These are phyloP conservation scores for Setomelanomma holmii DNA, from an alignment of 2,329 filamentous ascomycete species.

Conservation along the genomic window DNA sequence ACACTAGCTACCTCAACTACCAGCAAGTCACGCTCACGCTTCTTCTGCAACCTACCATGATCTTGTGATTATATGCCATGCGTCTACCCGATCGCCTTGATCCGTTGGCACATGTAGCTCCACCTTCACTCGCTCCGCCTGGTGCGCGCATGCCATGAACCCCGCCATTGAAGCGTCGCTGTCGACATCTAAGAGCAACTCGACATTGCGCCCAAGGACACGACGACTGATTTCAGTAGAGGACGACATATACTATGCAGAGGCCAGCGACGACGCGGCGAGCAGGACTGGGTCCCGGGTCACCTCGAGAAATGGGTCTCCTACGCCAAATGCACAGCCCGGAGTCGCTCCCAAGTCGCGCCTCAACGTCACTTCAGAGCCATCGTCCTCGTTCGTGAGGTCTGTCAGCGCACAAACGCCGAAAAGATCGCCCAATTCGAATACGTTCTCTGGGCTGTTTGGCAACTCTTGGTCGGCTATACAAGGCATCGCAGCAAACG, in stretches of 20 bases:
- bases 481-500: conserved; percentile 58
- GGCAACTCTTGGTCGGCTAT: conserved; percentile 58
- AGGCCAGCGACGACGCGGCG: conserved; percentile 43
- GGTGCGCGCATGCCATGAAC: conserved; percentile 49
- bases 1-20: conserved; percentile 16
- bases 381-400: conserved; percentile 33
- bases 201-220: conserved; percentile 55
- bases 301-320: conserved; percentile 43
- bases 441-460: conserved; percentile 53
- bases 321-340: conserved; percentile 40
- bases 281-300: conserved; percentile 51
- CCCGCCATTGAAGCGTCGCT: conserved; percentile 48
- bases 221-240: conserved; percentile 58
- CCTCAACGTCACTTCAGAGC: conserved; percentile 36
- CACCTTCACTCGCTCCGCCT: conserved; percentile 37
- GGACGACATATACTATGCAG: conserved; percentile 49
- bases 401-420: conserved; percentile 30
- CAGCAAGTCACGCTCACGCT: conserved; percentile 12
- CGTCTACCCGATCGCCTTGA: conserved; percentile 31
- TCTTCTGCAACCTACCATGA: conserved; percentile 28
- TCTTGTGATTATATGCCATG: conserved; percentile 43
- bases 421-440: conserved; percentile 27
- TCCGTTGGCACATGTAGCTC: conserved; percentile 48
- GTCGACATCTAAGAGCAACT: conserved; percentile 51
- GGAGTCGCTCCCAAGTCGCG: conserved; percentile 42